phyloP scores from a whole-genome alignment of 352 stramenopile genomes.

The Pythium coloratum region DNA sequence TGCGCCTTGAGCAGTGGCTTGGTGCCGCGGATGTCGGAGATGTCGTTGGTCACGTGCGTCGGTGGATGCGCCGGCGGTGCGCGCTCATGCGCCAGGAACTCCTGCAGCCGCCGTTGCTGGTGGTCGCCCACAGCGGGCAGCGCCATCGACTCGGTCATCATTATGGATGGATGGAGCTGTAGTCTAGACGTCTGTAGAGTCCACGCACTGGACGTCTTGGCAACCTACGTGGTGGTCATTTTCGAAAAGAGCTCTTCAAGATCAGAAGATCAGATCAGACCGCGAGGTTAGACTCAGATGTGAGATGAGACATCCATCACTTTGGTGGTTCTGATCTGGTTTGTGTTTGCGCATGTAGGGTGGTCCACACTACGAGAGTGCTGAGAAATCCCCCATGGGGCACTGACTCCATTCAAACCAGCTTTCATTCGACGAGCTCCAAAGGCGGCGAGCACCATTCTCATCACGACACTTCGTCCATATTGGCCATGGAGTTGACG shows the following conservation, averaged over 20 bases:
- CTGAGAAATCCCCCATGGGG: conserved; percentile 24
- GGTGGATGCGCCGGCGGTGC: conserved; percentile 31
- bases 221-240: not conserved
- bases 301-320: conserved; percentile 1
- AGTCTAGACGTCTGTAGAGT: not conserved
- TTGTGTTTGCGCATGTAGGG: not conserved
- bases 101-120: conserved; percentile 40
- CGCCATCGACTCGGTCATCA: conserved; percentile 12
- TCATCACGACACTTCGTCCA: too few species aligned
- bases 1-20: conserved; percentile 56
- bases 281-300: not conserved
- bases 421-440: not conserved
- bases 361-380: conserved; percentile 19
- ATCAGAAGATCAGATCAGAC: conserved; percentile 2
- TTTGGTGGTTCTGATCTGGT: conserved; percentile 9
- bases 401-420: conserved; percentile 20
- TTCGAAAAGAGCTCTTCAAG: conserved; percentile 1
- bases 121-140: conserved; percentile 18
- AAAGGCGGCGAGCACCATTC: not conserved
- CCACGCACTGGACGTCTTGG: not conserved
- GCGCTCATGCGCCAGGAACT: conserved; percentile 47
- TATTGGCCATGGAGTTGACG: not conserved
- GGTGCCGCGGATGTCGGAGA: conserved; percentile 62
- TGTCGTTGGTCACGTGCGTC: conserved; percentile 56
- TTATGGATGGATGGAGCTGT: not conserved